Conservation (phyloP, 257 asterid species). For the Nicotiana benthamiana region DNA sequence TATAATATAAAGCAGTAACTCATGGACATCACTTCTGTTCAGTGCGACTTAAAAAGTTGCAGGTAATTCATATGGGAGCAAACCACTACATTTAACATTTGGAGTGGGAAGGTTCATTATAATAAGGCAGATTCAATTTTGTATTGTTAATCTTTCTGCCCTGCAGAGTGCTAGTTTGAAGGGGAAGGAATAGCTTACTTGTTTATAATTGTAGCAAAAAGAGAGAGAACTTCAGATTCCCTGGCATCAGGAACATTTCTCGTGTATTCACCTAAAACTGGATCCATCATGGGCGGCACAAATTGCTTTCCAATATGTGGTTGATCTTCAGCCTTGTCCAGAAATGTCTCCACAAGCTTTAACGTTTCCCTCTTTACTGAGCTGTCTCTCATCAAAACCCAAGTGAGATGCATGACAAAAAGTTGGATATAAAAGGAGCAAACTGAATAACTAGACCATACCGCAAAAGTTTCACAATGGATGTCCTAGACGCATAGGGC, state of each 20-base stretch:
- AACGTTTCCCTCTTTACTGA: conserved; percentile 95
- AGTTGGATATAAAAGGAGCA: not conserved
- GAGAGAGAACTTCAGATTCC: conserved; percentile 98
- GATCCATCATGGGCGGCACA: conserved; percentile 99
- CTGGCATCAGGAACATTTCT: conserved; percentile 98
- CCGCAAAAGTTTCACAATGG: conserved; percentile 93
- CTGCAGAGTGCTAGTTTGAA: not conserved
- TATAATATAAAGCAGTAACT: not conserved
- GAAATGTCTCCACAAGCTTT: conserved; percentile 90
- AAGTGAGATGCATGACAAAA: conserved; percentile 1
- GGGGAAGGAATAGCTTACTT: conserved; percentile 42
- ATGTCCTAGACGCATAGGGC: conserved; percentile 79
- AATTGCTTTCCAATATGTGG: conserved; percentile 84
- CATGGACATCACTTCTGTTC: not conserved
- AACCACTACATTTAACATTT: not conserved
- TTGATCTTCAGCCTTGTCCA: conserved; percentile 94
- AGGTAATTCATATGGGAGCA: not conserved
- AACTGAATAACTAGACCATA: conserved; percentile 16
- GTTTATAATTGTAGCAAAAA: conserved; percentile 92
- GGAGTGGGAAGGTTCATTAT: not conserved
- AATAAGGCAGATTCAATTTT: not conserved
- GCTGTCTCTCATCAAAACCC: conserved; percentile 32
- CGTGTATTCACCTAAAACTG: conserved; percentile 91
- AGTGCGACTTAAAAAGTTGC: not conserved
- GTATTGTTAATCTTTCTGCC: not conserved